Percentiles rank a stretch among this genome's conserved stretches.
Evolutionary conservation across 2,329 filamentous ascomycete species (phyloP).

Genomic region (Gaeumannomyces sp.): DNA sequence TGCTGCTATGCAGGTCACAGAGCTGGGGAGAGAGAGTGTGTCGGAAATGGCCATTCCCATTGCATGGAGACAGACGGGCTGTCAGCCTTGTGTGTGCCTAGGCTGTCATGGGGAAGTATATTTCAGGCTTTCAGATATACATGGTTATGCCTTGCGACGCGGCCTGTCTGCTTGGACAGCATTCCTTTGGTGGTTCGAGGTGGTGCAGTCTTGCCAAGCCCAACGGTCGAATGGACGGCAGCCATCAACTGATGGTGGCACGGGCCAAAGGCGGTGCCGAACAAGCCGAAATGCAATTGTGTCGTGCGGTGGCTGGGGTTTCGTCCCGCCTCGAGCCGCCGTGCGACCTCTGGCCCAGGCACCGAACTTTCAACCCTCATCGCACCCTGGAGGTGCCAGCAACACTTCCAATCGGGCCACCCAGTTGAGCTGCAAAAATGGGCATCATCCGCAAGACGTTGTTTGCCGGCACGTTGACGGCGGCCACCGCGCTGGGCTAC

Average conservation of each 20-base stretch:
- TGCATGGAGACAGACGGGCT: too few species aligned
- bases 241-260: neutral
- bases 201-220: neutral
- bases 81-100: too few species aligned
- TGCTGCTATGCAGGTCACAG: too few species aligned
- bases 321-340: too few species aligned
- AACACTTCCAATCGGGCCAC: neutral
- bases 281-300: too few species aligned
- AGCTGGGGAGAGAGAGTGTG: too few species aligned
- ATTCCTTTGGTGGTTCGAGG: neutral
- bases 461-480: conserved; percentile 41
- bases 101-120: too few species aligned
- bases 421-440: conserved; percentile 30
- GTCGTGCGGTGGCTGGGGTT: too few species aligned
- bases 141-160: too few species aligned
- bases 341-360: neutral
- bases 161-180: neutral
- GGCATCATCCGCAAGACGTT: conserved; percentile 44
- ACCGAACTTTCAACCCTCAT: neutral
- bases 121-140: too few species aligned
- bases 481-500: conserved; percentile 43
- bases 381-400: neutral
- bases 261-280: neutral
- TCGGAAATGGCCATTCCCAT: too few species aligned
- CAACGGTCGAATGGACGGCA: too few species aligned